A percentile compares a stretch with the other conserved stretches of the same genome.
Evolutionary conservation across 345 rosid species (phyloP).

Genomic region (Combretum micranthum): DNA sequence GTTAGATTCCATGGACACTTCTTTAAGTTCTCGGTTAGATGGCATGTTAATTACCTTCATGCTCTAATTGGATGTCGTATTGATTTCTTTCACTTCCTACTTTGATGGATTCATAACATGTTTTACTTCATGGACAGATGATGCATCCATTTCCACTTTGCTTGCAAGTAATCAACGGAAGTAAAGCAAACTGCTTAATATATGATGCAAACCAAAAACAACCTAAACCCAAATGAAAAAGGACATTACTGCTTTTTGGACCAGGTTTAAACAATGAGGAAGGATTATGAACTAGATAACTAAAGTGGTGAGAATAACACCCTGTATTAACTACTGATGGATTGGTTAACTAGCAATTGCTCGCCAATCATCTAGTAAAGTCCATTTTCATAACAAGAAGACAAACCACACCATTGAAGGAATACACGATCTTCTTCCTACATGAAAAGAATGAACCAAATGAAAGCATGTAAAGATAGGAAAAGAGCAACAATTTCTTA

Average conservation of each 20-base stretch:
- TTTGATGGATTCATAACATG: background rate
- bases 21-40: slow-evolving; percentile 8
- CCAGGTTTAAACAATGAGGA: too few species aligned
- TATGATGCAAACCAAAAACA: background rate
- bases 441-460: too few species aligned
- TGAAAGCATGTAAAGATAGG: too few species aligned
- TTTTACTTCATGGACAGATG: slow-evolving; percentile 13
- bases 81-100: slow-evolving; percentile 3
- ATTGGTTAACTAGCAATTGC: too few species aligned
- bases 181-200: background rate
- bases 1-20: slow-evolving; percentile 8
- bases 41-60: background rate
- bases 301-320: too few species aligned
- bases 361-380: too few species aligned
- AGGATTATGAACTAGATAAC: too few species aligned
- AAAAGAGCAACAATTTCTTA: too few species aligned
- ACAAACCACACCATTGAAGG: too few species aligned
- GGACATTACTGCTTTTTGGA: background rate
- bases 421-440: too few species aligned
- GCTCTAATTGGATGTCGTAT: slow-evolving; percentile 7
- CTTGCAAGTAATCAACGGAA: slow-evolving; percentile 14
- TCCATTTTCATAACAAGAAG: too few species aligned
- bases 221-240: background rate
- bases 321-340: too few species aligned
- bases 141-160: slow-evolving; percentile 20